Evolutionary conservation across 176 grass and related monocot genomes (phyloP), one percentile per base, ranked within the genome.

Genomic region (Panicum miliaceum): DNA sequence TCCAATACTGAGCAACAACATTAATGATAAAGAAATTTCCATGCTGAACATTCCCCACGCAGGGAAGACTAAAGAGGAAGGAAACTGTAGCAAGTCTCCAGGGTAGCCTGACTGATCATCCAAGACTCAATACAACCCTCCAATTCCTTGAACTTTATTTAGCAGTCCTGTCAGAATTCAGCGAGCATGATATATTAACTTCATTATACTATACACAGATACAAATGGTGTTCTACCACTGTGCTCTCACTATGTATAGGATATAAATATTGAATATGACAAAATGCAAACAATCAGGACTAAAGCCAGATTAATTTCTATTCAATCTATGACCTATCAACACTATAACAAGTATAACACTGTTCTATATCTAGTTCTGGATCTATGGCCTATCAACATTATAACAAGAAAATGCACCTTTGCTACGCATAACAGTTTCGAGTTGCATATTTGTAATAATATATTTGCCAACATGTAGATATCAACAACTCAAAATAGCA

Each of bases 151-250:
- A 69, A 48, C 11, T 20, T 29, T 22, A 1, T 63, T 48, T 46
- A 25, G 0, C 10, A 14, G 71, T 61, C 66, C 84, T 70, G 32
- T 3, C 41, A 83, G 22, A 75, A 75, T 53, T 84, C 20, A 75
- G 15, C 40, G 35, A 38, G 64, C 25, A n/a, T 13, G 6, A 59
- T 29, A 26, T 10, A 62, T 16, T 41, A 36, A 32, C 29, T 32
- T 32, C 29, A 32, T 32, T 1, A 60, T 25, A 72, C 40, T 16
- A 52, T 6, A 79, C 16, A 37, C 12, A 81, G 0, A 35, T 22
- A 34, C 0, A 7, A 8, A 22, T 5, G 53, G 2, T 8, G 53
- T 35, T n/a, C 25, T 25, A 64, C 48, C 65, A 70, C 16, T 56
- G 47, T 18, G 20, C 19, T 54, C 32, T 80, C 7, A 52, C 36